Base-by-base conservation (phyloP, 2,329 filamentous ascomycete genomes). In the Aspergillus luchuensis region DNA sequence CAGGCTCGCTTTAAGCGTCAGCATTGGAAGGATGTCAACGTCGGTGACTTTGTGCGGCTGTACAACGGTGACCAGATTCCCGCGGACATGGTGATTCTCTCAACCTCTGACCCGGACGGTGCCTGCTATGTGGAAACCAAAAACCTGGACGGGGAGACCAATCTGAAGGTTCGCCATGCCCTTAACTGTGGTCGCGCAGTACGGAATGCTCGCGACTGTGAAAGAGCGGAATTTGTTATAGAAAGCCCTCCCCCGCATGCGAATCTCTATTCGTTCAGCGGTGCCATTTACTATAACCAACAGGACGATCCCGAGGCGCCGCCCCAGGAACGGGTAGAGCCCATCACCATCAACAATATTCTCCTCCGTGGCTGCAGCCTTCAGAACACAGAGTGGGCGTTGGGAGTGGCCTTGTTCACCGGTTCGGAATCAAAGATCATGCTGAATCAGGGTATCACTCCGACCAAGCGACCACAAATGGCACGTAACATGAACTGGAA, bases 401-500 rank as follows among this genome's bases (percentile, higher is more conserved):
- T 56, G 53, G 53, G 53, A 2, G 53, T 56, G 17, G 53, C 45
- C 7, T 17, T 56, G 8, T 56, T 56, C 17, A 56, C 53, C n/a
- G 53, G 53, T 4, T 45, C 53, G 7, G 53, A 56, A 47, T 45
- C 53, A 25, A 56, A 56, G 30, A 56, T 56, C n/a, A 56, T 56
- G 53, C 28, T 56, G 25, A 56, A 56, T 23, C 53, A 56, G 39
- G 53, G 53, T 5, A 43, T 56, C 25, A 56, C 53, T 6, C 53
- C 53, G 19, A 56, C 39, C 23, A 56, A 56, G 36, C 53, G 53
- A 17, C 53, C 53, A 2, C 53, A 56, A 21, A 56, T 56, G 53
- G 53, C 53, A n/a, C 53, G 53, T 28, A 56, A 56, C 17, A 56
- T 56, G 53, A 56, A 56, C 25, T 43, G 39, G 53, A 56, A 56